Base-by-base conservation (phyloP, 805 yeast genomes). In the Teunomyces panamensis region DNA sequence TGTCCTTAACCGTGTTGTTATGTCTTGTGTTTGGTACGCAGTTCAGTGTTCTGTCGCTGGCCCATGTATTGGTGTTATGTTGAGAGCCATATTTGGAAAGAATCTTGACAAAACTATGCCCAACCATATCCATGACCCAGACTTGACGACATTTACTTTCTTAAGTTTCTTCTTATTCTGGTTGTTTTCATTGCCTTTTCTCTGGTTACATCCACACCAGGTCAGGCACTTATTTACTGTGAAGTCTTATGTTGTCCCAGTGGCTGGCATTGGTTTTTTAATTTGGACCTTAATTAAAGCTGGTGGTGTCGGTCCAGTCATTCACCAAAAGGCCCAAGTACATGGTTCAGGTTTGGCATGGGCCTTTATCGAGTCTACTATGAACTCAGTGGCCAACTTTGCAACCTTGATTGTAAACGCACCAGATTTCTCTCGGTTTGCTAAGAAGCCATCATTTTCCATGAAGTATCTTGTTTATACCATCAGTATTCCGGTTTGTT, bases 341-440 rank as follows among this genome's bases (percentile, higher is more conserved):
- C 61, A 68, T 16, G 87, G 90, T 7, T 68, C 82, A 10, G 85
- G 68, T 2, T 79, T 84, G 53, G 89, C 80, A 24, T 90, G 97
- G 97, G 89, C 87, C 0, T 89, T 89, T 61, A 79, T 89, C 45
- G 76, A 77, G 56, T 80, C 92, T 4, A 74, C 83, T 29, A 87
- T 90, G 96, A 85, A 83, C 67, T 77, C 90, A 16, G 69, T 89
- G 52, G 87, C 95, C 26, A 89, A 89, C 68, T 89, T 89, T 60
- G 94, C 96, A 4, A 86, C 96, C n/a, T 76, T 89, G 58, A 86
- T 90, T 59, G 79, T 86, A 46, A 89, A 89, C 68, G 87, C 94
- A 11, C 95, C 96, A 1, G 97, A 89, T 72, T 89, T 89, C 66
- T 78, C 96, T 24, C 80, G 97, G 65, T 85, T 89, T 68, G 86